Percentiles rank a stretch among this genome's conserved stretches.
These are phyloP conservation scores for Mortierella sp. DNA, from an alignment of 371 early-diverging fungal genomes.

Conservation along the genomic window DNA sequence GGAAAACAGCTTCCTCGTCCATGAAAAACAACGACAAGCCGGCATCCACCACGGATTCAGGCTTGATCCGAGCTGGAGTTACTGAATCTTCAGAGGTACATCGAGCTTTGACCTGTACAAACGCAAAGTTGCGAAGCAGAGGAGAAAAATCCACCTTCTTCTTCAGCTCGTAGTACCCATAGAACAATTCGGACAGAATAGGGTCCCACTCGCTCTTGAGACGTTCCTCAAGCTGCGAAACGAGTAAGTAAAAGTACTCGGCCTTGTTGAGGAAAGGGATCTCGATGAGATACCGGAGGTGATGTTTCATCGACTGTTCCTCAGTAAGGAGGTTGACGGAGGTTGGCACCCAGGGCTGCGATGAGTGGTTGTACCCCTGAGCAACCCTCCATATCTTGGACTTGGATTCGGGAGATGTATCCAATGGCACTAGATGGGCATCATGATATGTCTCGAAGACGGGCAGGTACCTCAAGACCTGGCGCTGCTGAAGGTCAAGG, in stretches of 20 bases:
- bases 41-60: not conserved
- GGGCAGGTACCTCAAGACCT: not conserved
- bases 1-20: constrained; percentile 21
- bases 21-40: not conserved
- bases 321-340: not conserved
- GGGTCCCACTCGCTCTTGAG: constrained; percentile 7
- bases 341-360: constrained; percentile 2
- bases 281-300: not conserved
- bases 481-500: not conserved
- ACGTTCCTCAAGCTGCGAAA: not conserved
- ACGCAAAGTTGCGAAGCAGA: not conserved
- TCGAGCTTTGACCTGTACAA: not conserved
- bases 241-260: not conserved
- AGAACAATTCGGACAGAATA: not conserved
- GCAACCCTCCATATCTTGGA: not conserved
- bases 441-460: not conserved
- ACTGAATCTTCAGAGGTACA: not conserved
- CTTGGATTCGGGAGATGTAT: not conserved
- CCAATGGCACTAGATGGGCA: not conserved
- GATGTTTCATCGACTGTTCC: not conserved
- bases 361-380: not conserved
- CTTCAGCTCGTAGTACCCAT: not conserved
- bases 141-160: not conserved
- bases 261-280: not conserved
- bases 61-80: not conserved